Evolutionary conservation across 805 yeast species (phyloP), one percentile per base, ranked within the genome.

Genomic region (Spencermartinsiella europaea): DNA sequence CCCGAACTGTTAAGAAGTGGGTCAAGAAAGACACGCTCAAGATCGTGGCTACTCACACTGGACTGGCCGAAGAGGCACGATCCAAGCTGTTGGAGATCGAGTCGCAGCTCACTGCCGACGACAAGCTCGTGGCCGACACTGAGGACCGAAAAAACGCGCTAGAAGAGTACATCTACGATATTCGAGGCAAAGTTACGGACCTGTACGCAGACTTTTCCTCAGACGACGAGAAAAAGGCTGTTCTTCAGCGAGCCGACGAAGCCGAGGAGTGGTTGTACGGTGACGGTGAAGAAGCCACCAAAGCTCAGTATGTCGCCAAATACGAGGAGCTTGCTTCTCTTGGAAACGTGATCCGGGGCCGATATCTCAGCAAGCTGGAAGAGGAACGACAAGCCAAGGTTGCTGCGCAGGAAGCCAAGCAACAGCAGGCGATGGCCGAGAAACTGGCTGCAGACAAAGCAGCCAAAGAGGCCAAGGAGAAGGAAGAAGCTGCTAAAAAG

Each of bases 191-290:
- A 76, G 77, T 93, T 64, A 98, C 90, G 50, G 99, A 89, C 47
- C 82, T 81, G 61, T 91, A 91, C 68, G 77, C 85, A 57, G 81
- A 75, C 60, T 93, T 90, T 66, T 96, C 97, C 48, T 77, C 85
- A 57, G 95, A 84, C 50, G 88, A 81, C 62, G 99, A 93, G 79
- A 91, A 91, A 80, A 73, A 72, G 55, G 85, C 78, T 64, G 76
- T 93, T 63, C 68, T 77, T 42, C 85, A 72, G 51, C 76, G 84
- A 76, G 78, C 93, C 66, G 67, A 76, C 63, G 83, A 81, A 68
- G 81, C 98, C 56, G 99, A 93, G 78, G 96, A 91, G 65, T 93
- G 99, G 99, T 80, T 93, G 63, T 93, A 93, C 71, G 95, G 85
- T 53, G 99, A 89, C 48, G 98, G 98, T 65, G 89, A 86, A 66